These are phyloP conservation scores for Sphagnum tenellum DNA, from an alignment of 225 moss, liverwort and hornwort genomes.

Conservation along the genomic window DNA sequence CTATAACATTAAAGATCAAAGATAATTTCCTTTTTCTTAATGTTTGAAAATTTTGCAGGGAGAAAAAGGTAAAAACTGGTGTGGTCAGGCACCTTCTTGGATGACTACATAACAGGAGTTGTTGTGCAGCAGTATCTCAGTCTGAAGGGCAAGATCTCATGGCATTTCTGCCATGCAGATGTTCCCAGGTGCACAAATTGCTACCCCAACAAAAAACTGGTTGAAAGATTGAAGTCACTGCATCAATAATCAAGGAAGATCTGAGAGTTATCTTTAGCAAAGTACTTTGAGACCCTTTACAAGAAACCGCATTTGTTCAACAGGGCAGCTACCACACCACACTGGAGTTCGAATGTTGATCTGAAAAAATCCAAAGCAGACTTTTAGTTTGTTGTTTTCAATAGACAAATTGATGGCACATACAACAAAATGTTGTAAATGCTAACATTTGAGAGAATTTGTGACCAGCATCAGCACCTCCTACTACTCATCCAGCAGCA, in stretches of 20 bases:
- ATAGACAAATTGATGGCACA: slow-evolving; percentile 2
- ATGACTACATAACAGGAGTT: slow-evolving; percentile 38
- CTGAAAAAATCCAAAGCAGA: too few relatives aligned
- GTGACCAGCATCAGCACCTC: slow-evolving; percentile 62
- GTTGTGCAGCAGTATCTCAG: slow-evolving; percentile 43
- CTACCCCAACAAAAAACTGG: slow-evolving; percentile 52
- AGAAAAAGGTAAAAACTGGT: too few relatives aligned
- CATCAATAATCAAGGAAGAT: slow-evolving; percentile 18
- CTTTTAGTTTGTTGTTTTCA: background rate
- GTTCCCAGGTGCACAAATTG: slow-evolving; percentile 53
- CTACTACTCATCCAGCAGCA: slow-evolving; percentile 50
- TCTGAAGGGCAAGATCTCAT: slow-evolving; percentile 46
- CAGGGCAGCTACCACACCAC: too few relatives aligned
- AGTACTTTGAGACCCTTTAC: background rate
- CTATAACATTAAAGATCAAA: too few relatives aligned
- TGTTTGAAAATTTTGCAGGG: too few relatives aligned
- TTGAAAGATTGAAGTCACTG: slow-evolving; percentile 50
- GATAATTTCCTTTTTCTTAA: too few relatives aligned
- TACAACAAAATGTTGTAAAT: background rate
- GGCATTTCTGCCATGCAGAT: slow-evolving; percentile 56
- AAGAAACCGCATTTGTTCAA: background rate
- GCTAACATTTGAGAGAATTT: slow-evolving; percentile 57
- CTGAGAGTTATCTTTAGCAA: background rate
- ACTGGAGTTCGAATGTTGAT: too few relatives aligned
- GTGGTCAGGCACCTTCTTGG: slow-evolving; percentile 34